phyloP scores from a whole-genome alignment of 371 early-diverging fungal species.

The Cladochytrium tenue region DNA sequence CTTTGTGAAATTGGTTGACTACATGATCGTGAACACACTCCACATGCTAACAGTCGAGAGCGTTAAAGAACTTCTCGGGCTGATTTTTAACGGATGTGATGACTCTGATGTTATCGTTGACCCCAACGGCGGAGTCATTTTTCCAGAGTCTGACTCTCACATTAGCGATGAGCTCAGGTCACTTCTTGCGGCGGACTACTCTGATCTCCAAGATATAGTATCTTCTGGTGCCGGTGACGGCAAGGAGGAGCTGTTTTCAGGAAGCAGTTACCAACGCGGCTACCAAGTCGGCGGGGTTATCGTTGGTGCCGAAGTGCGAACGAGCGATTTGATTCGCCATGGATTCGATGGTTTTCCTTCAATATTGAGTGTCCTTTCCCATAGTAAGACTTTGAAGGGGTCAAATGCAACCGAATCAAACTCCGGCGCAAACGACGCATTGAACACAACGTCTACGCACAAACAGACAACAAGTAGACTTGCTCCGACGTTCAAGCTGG shows the following conservation, averaged over 20 bases:
- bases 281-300: constrained; percentile 53
- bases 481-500: constrained; percentile 45
- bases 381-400: constrained; percentile 4
- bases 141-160: constrained; percentile 12
- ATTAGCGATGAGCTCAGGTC: not conserved
- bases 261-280: not conserved
- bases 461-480: constrained; percentile 14
- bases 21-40: constrained; percentile 49
- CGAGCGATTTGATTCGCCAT: constrained; percentile 38
- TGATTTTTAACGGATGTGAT: constrained; percentile 42
- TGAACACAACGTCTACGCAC: not conserved
- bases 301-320: constrained; percentile 49
- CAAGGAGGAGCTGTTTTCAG: not conserved
- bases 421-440: not conserved
- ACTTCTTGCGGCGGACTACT: not conserved
- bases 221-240: not conserved
- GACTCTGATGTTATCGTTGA: constrained; percentile 49
- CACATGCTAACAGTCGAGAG: constrained; percentile 47
- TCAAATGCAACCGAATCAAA: not conserved
- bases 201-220: not conserved
- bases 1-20: constrained; percentile 59
- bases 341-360: constrained; percentile 53
- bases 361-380: constrained; percentile 40
- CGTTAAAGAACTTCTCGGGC: constrained; percentile 38
- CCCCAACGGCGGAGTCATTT: constrained; percentile 30